Percentiles rank a stretch among this genome's conserved stretches.
Evolutionary conservation across 176 grass and related monocot species (phyloP).

Genomic region (Oryza glumipatula): DNA sequence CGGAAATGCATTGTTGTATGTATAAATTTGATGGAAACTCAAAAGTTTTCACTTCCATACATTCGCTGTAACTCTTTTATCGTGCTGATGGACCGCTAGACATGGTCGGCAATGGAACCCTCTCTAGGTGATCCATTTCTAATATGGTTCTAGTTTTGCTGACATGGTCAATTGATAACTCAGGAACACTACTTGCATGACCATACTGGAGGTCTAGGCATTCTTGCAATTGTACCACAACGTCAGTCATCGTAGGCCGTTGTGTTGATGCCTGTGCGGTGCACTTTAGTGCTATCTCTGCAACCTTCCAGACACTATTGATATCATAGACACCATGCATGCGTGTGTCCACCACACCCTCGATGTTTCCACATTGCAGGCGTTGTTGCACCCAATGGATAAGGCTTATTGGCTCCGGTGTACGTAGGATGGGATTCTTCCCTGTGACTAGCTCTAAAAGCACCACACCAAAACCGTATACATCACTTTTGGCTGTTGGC

Average conservation of each 20-base stretch:
- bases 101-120: not conserved
- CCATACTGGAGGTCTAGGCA: slow-evolving; percentile 33
- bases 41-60: not conserved
- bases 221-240: slow-evolving; percentile 42
- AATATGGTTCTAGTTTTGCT: not conserved
- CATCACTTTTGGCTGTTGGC: slow-evolving; percentile 40
- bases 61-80: not conserved
- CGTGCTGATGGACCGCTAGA: not conserved
- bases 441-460: slow-evolving; percentile 45
- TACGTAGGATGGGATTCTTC: slow-evolving; percentile 27
- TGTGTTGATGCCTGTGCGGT: slow-evolving; percentile 7
- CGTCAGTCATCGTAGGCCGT: slow-evolving; percentile 43
- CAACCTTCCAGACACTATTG: slow-evolving; percentile 46
- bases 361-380: slow-evolving; percentile 36
- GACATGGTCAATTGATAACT: not conserved
- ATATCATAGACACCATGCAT: slow-evolving; percentile 41
- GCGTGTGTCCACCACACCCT: slow-evolving; percentile 41
- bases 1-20: not conserved
- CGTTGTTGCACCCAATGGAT: slow-evolving; percentile 44
- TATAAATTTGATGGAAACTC: not conserved
- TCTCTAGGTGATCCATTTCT: not conserved
- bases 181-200: not conserved
- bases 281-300: slow-evolving; percentile 41
- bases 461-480: slow-evolving; percentile 49
- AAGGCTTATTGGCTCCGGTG: slow-evolving; percentile 2